These are phyloP conservation scores for Basipetospora sp. DNA, from an alignment of 2,329 filamentous ascomycete genomes.

Conservation along the genomic window DNA sequence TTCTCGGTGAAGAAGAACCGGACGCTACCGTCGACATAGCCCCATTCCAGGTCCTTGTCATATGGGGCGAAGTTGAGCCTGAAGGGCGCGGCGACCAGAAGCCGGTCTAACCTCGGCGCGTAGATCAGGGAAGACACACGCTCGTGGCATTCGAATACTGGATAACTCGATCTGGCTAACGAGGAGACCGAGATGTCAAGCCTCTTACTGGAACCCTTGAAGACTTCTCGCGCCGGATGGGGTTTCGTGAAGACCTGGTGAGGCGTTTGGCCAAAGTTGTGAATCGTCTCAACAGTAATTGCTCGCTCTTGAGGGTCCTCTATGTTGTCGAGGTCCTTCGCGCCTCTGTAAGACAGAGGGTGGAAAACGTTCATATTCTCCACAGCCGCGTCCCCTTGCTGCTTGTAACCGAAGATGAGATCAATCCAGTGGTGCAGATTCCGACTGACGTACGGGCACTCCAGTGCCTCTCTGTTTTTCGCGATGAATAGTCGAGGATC, in stretches of 20 bases:
- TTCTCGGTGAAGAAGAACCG: constrained; percentile 80
- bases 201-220: constrained; percentile 47
- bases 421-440: constrained; percentile 93
- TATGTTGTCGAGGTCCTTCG: constrained; percentile 82
- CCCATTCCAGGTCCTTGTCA: constrained; percentile 91
- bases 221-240: constrained; percentile 63
- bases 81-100: constrained; percentile 73
- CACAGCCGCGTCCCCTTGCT: constrained; percentile 79
- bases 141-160: constrained; percentile 63
- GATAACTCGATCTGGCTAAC: constrained; percentile 63
- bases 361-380: constrained; percentile 93
- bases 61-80: constrained; percentile 80
- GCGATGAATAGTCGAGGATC: constrained; percentile 90
- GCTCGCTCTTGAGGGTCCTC: constrained; percentile 73
- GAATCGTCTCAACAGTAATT: constrained; percentile 87
- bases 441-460: constrained; percentile 82
- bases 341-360: constrained; percentile 84
- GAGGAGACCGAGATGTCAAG: constrained; percentile 67
- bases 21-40: constrained; percentile 81
- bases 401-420: constrained; percentile 84
- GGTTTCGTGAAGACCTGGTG: constrained; percentile 79
- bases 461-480: constrained; percentile 87
- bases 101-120: constrained; percentile 62
- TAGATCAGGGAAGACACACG: constrained; percentile 66
- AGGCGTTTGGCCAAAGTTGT: constrained; percentile 96